phyloP scores from a whole-genome alignment of 2,329 filamentous ascomycete species.

The Thelonectria discophora region DNA sequence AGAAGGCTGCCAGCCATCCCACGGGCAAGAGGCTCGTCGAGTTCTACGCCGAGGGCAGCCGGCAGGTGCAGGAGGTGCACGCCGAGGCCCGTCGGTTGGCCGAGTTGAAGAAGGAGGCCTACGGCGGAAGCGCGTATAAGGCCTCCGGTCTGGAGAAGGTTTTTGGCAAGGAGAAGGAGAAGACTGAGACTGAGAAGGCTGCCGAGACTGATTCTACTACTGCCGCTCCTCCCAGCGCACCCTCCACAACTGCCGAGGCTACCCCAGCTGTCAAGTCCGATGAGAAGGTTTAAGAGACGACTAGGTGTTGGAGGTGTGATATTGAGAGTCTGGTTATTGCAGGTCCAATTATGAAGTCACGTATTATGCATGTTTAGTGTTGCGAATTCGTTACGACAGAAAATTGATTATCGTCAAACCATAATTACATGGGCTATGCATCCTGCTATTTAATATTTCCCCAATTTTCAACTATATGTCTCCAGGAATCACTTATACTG shows the following conservation, averaged over 20 bases:
- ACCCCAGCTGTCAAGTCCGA: constrained; percentile 38
- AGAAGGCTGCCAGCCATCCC: constrained; percentile 87
- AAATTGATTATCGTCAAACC: constrained; percentile 28
- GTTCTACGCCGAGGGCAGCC: constrained; percentile 86
- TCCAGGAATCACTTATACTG: constrained; percentile 20
- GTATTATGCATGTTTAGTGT: constrained; percentile 31
- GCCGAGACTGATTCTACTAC: constrained; percentile 30
- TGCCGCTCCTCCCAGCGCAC: constrained; percentile 25
- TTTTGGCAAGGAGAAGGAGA: constrained; percentile 62
- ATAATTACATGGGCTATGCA: neutral
- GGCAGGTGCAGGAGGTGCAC: constrained; percentile 95
- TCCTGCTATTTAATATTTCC: neutral
- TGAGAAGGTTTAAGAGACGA: constrained; percentile 32
- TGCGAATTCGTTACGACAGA: constrained; percentile 19
- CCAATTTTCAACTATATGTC: neutral
- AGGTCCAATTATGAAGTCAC: constrained; percentile 33
- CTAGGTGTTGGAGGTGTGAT: neutral
- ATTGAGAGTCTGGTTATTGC: neutral
- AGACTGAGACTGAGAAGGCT: constrained; percentile 23
- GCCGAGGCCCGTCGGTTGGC: constrained; percentile 88
- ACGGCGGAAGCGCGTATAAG: constrained; percentile 67
- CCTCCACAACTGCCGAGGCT: constrained; percentile 29
- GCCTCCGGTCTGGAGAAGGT: constrained; percentile 65
- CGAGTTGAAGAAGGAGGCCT: constrained; percentile 79
- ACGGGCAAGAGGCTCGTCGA: constrained; percentile 87